Base-by-base conservation (phyloP, 2,329 filamentous ascomycete genomes). In the Incumbomyces delicatus region DNA sequence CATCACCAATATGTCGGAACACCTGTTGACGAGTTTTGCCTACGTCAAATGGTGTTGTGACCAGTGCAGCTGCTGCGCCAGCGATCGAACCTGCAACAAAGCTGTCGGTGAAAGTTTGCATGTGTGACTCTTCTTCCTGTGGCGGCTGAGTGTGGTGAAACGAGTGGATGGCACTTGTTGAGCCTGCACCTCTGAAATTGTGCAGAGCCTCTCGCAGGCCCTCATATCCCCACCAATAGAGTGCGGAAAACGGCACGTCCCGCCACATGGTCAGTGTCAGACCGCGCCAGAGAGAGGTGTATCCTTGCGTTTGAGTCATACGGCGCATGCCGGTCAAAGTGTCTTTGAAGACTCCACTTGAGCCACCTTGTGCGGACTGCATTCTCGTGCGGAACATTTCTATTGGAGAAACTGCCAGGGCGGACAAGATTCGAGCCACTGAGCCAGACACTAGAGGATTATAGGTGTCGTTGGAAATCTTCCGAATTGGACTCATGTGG, bases 221-320 rank as follows among this genome's bases (percentile, higher is more conserved):
- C 69, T 98, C 92, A 63, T 98, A 98, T 11, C 92, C 90, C 81
- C 85, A 94, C 92, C 92, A 98, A 70, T 98, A 98, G 37, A 98
- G 77, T 2, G 85, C 92, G 1, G 90, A 96, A 60, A 98, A 98
- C 0, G 92, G 92, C 0, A 96, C 92, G 61, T 98, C 92, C 53
- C 92, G 78, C 92, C 92, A 98, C 48, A 98, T 76, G 0, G 90
- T 96, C 57, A 98, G 70, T 0, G 83, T 88, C 46, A 98, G 68
- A 0, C 92, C 92, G 47, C 90, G 77, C 92, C 92, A 98, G 0
- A 98, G 70, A 1, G 88, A 87, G 1, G 75, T 74, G 56, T 92
- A 87, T 2, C 92, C 92, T 51, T 86, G 76, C 0, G 70, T 67
- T 8, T 74, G 73, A 1, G 95, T 86, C 87, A 95, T 92, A 29